Percentiles rank a stretch among this genome's conserved stretches.
Conservation (phyloP, 345 rosid genomes). For the Odontarrhena argentea region DNA sequence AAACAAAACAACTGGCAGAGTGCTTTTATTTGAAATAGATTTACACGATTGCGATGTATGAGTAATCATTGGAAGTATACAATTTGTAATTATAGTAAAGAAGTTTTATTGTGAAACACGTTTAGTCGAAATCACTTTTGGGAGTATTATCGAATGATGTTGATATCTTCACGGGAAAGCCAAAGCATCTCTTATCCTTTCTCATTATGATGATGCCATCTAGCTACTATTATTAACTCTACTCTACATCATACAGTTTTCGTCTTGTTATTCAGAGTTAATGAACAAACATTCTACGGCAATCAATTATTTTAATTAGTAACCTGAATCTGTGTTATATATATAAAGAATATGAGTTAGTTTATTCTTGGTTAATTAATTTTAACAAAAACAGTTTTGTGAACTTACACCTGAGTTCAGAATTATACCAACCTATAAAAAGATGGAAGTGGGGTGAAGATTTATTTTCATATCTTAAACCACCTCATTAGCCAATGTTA, state of each 20-base stretch:
- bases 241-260: not conserved
- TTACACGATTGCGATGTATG: not conserved
- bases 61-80: conserved; percentile 18
- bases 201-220: conserved; percentile 11
- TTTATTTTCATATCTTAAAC: not conserved
- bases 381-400: not conserved
- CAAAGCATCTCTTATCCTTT: conserved; percentile 10
- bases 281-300: not conserved
- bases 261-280: not conserved
- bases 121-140: conserved; percentile 15
- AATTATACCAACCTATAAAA: not conserved
- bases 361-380: not conserved
- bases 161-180: conserved; percentile 30
- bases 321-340: too few species aligned
- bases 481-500: too few species aligned
- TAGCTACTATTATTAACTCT: not conserved
- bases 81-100: not conserved
- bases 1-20: too few species aligned
- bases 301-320: not conserved
- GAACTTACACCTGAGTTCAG: not conserved
- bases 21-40: not conserved
- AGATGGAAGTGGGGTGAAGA: not conserved
- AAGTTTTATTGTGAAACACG: conserved; percentile 13
- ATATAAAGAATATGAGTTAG: not conserved
- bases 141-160: not conserved